Conservation (phyloP, 305 asterid genomes). For the Fraxinus sp. region DNA sequence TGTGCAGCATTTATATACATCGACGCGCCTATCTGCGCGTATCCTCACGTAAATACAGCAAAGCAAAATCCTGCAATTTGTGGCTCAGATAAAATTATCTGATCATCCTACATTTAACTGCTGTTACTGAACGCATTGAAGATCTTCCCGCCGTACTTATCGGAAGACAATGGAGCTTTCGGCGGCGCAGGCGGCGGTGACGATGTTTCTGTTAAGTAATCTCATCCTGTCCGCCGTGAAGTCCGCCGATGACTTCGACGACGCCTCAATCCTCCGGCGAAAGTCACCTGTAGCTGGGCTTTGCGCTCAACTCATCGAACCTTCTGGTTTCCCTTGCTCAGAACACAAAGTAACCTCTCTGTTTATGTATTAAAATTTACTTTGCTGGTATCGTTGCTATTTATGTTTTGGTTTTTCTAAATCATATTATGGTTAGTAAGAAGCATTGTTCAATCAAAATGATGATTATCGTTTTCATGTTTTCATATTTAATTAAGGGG, state of each 20-base stretch:
- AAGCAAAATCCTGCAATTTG: neutral
- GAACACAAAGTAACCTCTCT: slow-evolving; percentile 61
- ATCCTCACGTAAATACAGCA: neutral
- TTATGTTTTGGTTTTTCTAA: neutral
- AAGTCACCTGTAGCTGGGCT: slow-evolving; percentile 46
- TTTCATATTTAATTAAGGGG: neutral
- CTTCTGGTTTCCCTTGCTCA: slow-evolving; percentile 75
- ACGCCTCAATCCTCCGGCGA: slow-evolving; percentile 33
- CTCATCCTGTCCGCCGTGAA: slow-evolving; percentile 32
- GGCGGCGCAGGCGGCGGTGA: slow-evolving; percentile 20
- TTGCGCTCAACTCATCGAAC: slow-evolving; percentile 60
- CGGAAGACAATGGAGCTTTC: slow-evolving; percentile 34
- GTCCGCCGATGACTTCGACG: slow-evolving; percentile 36
- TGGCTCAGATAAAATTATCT: neutral
- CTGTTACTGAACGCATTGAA: neutral
- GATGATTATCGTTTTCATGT: neutral
- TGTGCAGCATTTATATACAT: neutral
- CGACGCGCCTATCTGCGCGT: neutral
- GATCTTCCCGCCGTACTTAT: slow-evolving; percentile 24
- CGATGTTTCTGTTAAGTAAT: slow-evolving; percentile 7
- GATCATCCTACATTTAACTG: neutral
- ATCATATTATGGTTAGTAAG: neutral
- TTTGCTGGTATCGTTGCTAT: neutral
- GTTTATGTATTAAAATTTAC: neutral
- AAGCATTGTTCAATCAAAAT: neutral